These are phyloP conservation scores for Coniochaeta prunicola DNA, from an alignment of 2,329 filamentous ascomycete species.

Conservation along the genomic window DNA sequence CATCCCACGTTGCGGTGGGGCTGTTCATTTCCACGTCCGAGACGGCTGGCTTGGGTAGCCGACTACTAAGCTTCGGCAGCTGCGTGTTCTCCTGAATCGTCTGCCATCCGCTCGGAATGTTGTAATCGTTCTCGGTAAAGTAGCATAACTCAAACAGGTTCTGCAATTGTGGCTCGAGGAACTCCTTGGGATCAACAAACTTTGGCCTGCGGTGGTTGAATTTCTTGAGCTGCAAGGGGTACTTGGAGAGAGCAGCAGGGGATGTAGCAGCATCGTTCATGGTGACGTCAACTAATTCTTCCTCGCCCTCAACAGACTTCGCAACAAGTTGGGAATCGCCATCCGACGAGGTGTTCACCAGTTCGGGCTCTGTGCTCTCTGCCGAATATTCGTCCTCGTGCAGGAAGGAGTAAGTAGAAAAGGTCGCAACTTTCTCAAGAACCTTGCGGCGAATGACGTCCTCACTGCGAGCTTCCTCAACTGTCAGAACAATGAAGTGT, in stretches of 20 bases:
- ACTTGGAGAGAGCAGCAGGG: conserved; percentile 7
- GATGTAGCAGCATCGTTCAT: conserved; percentile 55
- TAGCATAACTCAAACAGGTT: conserved; percentile 74
- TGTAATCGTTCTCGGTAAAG: conserved; percentile 47
- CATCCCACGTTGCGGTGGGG: conserved; percentile 34
- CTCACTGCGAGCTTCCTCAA: conserved; percentile 59
- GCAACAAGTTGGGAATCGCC: conserved; percentile 66
- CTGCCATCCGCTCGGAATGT: conserved; percentile 65
- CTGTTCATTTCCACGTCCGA: conserved; percentile 41
- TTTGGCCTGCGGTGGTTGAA: conserved; percentile 44
- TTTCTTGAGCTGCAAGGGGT: conserved; percentile 28
- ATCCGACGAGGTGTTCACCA: conserved; percentile 56
- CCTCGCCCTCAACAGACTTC: conserved; percentile 77
- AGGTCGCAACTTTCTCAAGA: conserved; percentile 64
- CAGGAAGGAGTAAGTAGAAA: conserved; percentile 65
- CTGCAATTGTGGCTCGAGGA: conserved; percentile 56
- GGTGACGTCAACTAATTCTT: conserved; percentile 83
- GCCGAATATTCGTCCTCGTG: conserved; percentile 37
- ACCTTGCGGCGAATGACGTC: conserved; percentile 75
- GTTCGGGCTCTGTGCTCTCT: conserved; percentile 58
- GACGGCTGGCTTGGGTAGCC: conserved; percentile 33
- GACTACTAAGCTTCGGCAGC: conserved; percentile 45
- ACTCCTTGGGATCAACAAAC: conserved; percentile 45
- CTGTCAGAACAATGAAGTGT: conserved; percentile 68
- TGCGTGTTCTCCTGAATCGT: conserved; percentile 49